These are phyloP conservation scores for Erodium chrysanthum DNA, from an alignment of 441 rosid genomes.

Conservation along the genomic window DNA sequence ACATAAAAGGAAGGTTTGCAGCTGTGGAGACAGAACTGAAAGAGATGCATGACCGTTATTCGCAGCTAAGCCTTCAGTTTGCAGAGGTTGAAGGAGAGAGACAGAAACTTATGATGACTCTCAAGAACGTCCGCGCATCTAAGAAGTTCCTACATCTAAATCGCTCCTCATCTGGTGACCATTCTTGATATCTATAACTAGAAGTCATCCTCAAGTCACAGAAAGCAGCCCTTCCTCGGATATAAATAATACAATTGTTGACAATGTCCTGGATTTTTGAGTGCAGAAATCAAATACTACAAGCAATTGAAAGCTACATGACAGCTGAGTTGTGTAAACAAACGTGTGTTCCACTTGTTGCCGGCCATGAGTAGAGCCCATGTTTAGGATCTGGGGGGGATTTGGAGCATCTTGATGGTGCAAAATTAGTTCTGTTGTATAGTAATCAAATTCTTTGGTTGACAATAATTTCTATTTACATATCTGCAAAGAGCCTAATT, in stretches of 20 bases:
- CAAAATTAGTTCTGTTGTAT: slow-evolving; percentile 29
- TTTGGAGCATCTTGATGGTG: slow-evolving; percentile 11
- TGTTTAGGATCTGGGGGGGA: neutral
- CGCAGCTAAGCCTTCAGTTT: slow-evolving; percentile 69
- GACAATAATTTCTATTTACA: slow-evolving; percentile 18
- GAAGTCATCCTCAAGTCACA: slow-evolving; percentile 8
- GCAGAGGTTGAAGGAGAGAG: slow-evolving; percentile 84
- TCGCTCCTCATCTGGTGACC: slow-evolving; percentile 47
- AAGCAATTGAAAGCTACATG: neutral
- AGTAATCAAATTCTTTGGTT: slow-evolving; percentile 35
- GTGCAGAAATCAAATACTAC: slow-evolving; percentile 5
- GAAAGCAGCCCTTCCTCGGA: neutral
- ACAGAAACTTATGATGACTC: slow-evolving; percentile 75
- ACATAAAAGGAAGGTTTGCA: slow-evolving; percentile 56
- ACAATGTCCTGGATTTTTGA: neutral
- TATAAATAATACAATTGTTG: neutral
- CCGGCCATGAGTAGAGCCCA: neutral
- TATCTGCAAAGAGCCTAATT: neutral
- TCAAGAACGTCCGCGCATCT: slow-evolving; percentile 70
- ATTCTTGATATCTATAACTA: slow-evolving; percentile 21
- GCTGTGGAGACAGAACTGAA: slow-evolving; percentile 54
- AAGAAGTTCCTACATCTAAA: slow-evolving; percentile 42
- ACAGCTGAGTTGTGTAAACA: slow-evolving; percentile 11
- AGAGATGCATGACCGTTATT: slow-evolving; percentile 75
- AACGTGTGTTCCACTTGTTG: slow-evolving; percentile 2